Evolutionary conservation across 2,329 filamentous ascomycete genomes (phyloP).

Genomic region (Alternaria rosae): DNA sequence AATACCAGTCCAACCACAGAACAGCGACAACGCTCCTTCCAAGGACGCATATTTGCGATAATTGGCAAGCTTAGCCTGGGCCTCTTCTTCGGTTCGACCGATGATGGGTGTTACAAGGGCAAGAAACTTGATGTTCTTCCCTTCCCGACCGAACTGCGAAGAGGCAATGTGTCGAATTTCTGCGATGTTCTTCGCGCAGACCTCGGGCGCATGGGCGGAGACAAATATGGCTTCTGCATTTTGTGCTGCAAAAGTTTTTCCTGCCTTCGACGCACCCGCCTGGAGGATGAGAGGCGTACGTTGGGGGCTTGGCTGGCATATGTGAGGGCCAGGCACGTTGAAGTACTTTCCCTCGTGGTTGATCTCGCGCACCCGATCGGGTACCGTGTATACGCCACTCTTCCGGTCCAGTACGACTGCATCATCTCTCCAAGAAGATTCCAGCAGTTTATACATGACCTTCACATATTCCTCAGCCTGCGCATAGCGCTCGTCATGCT

Average conservation of each 20-base stretch:
- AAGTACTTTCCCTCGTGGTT: constrained; percentile 72
- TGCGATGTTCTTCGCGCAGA: constrained; percentile 67
- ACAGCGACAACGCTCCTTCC: constrained; percentile 73
- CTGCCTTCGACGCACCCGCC: constrained; percentile 71
- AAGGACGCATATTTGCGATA: constrained; percentile 67
- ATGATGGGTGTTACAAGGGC: constrained; percentile 71
- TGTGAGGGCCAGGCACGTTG: constrained; percentile 70
- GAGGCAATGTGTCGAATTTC: constrained; percentile 67
- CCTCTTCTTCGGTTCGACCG: constrained; percentile 71
- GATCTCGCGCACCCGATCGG: constrained; percentile 67
- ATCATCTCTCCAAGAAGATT: constrained; percentile 72
- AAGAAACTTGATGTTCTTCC: constrained; percentile 70
- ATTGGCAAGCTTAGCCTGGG: constrained; percentile 68
- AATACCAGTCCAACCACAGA: constrained; percentile 78
- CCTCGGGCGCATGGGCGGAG: constrained; percentile 68
- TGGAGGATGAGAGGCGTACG: constrained; percentile 74
- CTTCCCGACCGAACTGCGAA: constrained; percentile 63
- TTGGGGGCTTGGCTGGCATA: constrained; percentile 70
- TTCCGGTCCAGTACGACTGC: constrained; percentile 68
- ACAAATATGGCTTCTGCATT: constrained; percentile 77
- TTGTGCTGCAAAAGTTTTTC: constrained; percentile 71
- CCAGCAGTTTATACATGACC: constrained; percentile 73
- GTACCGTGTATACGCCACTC: constrained; percentile 66
- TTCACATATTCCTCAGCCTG: constrained; percentile 74
- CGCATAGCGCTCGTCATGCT: constrained; percentile 73